Base-by-base conservation (phyloP, 2,329 filamentous ascomycete species). In the Aspergillus transmontanensis region DNA sequence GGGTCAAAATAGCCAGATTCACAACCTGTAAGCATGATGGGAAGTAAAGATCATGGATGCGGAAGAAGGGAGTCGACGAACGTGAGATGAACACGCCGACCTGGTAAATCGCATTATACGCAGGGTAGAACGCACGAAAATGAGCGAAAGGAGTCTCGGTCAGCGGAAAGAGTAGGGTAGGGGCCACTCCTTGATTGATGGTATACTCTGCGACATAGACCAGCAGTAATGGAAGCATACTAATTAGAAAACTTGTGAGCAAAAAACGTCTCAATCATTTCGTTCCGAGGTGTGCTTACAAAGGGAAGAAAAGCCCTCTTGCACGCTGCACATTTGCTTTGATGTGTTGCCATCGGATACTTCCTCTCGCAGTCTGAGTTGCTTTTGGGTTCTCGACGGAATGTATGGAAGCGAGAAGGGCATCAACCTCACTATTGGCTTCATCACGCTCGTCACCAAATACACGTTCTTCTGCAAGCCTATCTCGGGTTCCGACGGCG, bases 201-300 rank as follows among this genome's bases (percentile, higher is more conserved):
- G 92, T 96, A 76, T 99, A 99, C 81, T 99, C 95, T 61, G 94
- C 93, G 41, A 98, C 86, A 76, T 97, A 99, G 34, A 99, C 95
- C 19, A 98, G 81, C 39, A 98, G 84, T 16, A 99, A 84, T 0
- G 95, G 95, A 4, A 96, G 84, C 93, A 99, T 98, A 76, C 85
- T 86, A 66, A 3, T 62, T 36, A 45, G 7, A 61, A 41, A 9
- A 48, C 12, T 23, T 45, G 61, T 73, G 43, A 73, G 64, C 50
- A 56, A 3, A 32, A 28, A 6, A n/a, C 21, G 16, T 53, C 26
- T 2, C 2, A 19, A 32, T 39, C 30, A 2, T 6, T 12, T 11
- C 6, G 21, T 45, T 19, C 11, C 21, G 32, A 26, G 28, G 12
- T 23, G 48, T 23, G 77, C 84, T 72, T 79, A 87, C 85, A 89